A percentile compares a stretch with the other conserved stretches of the same genome.
Conservation (phyloP, 2,329 filamentous ascomycete genomes). For the Colletotrichum kahawae region DNA sequence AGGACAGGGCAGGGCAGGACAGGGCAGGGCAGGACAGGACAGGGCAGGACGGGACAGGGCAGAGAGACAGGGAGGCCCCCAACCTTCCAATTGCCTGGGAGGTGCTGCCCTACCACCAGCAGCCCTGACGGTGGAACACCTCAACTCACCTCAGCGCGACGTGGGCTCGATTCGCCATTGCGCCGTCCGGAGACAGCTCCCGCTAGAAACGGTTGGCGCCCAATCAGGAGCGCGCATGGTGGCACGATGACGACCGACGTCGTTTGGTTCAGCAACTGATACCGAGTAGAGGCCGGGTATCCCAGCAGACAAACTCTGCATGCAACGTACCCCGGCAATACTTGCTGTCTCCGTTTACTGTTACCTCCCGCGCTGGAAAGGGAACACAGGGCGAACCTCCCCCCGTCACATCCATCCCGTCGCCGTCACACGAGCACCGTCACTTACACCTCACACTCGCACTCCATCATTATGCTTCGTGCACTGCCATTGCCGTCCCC, state of each 20-base stretch:
- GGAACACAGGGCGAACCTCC: not conserved
- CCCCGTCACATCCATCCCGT: not conserved
- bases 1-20: not conserved
- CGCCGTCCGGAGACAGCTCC: not conserved
- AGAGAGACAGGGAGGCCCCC: not conserved
- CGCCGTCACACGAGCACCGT: not conserved
- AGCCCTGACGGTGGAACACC: not conserved
- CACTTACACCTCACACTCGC: not conserved
- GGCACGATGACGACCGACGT: constrained; percentile 11
- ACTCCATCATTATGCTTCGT: not conserved
- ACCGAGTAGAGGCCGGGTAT: not conserved
- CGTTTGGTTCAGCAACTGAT: not conserved
- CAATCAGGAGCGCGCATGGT: not conserved
- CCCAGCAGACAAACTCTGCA: constrained; percentile 8
- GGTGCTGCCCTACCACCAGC: not conserved
- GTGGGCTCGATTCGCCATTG: not conserved
- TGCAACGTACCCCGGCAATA: constrained; percentile 17
- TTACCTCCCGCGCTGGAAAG: not conserved
- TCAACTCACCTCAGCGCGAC: not conserved
- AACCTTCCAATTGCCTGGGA: not conserved
- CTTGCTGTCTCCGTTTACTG: not conserved
- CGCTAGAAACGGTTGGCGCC: not conserved
- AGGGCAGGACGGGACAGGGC: not conserved
- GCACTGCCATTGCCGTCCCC: not conserved
- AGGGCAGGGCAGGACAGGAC: not conserved